Conservation (phyloP, 176 grass and related monocot species). For the Avena atlantica region DNA sequence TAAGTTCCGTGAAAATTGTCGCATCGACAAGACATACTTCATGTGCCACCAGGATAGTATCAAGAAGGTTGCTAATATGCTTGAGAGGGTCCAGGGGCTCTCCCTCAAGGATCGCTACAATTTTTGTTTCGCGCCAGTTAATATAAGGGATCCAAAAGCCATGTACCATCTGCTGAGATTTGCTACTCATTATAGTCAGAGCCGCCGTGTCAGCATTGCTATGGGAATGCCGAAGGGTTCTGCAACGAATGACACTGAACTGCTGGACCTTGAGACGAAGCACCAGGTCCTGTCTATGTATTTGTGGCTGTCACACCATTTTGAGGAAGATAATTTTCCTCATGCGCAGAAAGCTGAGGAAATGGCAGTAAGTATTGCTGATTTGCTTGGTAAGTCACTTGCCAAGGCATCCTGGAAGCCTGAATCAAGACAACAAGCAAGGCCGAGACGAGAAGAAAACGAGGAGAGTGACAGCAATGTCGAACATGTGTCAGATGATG, state of each 20-base stretch:
- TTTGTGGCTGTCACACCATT: slow-evolving; percentile 90
- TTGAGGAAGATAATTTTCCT: slow-evolving; percentile 83
- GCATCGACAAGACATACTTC: slow-evolving; percentile 78
- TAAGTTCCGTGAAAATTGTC: slow-evolving; percentile 85
- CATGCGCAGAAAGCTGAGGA: slow-evolving; percentile 78
- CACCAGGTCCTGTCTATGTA: slow-evolving; percentile 97
- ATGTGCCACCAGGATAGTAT: slow-evolving; percentile 78
- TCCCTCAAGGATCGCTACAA: slow-evolving; percentile 90
- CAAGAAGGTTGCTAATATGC: slow-evolving; percentile 97
- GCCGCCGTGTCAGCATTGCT: slow-evolving; percentile 74
- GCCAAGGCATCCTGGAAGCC: slow-evolving; percentile 87
- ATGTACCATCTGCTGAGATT: slow-evolving; percentile 96
- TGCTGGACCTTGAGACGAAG: slow-evolving; percentile 95
- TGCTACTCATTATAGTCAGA: slow-evolving; percentile 76
- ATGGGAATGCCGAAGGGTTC: slow-evolving; percentile 89
- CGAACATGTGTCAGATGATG: slow-evolving; percentile 42
- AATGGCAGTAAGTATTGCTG: slow-evolving; percentile 81
- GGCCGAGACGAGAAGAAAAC: slow-evolving; percentile 34
- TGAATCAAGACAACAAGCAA: slow-evolving; percentile 74
- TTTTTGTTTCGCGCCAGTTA: slow-evolving; percentile 92
- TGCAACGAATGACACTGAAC: slow-evolving; percentile 86
- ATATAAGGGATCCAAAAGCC: slow-evolving; percentile 96
- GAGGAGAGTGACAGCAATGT: slow-evolving; percentile 15
- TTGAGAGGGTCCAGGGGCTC: slow-evolving; percentile 77
- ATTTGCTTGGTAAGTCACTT: slow-evolving; percentile 84